Evolutionary conservation across 2,329 filamentous ascomycete species (phyloP), one percentile per base, ranked within the genome.

Genomic region (Stachybotrys echinatus): DNA sequence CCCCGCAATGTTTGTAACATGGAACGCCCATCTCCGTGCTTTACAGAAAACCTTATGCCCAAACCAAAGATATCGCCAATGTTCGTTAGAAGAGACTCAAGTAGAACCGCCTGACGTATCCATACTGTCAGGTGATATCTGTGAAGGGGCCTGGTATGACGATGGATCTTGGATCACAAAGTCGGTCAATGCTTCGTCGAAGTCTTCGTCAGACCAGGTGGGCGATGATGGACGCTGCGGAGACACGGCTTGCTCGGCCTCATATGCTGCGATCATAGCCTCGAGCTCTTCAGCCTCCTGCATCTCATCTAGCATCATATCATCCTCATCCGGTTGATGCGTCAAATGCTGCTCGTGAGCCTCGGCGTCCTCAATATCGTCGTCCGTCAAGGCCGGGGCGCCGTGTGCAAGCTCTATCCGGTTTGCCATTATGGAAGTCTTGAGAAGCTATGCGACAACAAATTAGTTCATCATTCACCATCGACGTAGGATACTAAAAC

Each of bases 101-200:
- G 10, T 34, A 14, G 14, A 10, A 34, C 47, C 56, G 64, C 57
- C 75, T 31, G 70, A 70, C 63, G 75, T 70, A 49, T 81, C 77
- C 68, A 77, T 78, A 37, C 73, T 65, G 27, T 73, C 66, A 20
- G 66, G 68, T 3, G 59, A 54, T 22, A 55, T 51, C 19, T 49
- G 48, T 19, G 54, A 46, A 12, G 48, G 43, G 7, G 45, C 10
- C 14, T 34, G 27, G 14, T 34, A 14, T 5, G 27, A 5, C 14
- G 27, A 14, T 34, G 27, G 27, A 42, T 17, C 65, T 52, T 66
- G 63, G 12, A 64, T 58, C 8, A 70, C 58, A 17, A 71, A 56
- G 50, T 71, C 68, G 12, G 62, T 66, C 53, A 96, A 85, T 10
- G 85, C 65, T 44, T 74, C 68, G 54, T 85, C 82, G 58, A 84